Percentiles rank a stretch among this genome's conserved stretches.
Conservation (phyloP, 2,329 filamentous ascomycete genomes). For the Aureobasidium sp. region DNA sequence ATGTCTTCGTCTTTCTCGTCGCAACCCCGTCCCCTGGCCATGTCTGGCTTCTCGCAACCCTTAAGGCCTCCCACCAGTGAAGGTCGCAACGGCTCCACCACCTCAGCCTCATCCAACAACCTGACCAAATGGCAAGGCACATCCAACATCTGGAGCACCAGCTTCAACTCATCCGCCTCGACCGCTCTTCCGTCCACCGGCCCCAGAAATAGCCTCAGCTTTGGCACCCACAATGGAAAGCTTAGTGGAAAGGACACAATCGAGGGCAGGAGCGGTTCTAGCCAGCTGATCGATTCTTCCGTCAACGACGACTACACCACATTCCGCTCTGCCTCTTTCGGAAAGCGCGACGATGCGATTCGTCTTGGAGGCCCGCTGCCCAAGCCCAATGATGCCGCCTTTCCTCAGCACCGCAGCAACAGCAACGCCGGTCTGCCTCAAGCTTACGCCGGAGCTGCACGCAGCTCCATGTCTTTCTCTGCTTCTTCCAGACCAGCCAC, state of each 20-base stretch:
- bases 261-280: conserved; percentile 59
- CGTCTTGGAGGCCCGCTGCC: conserved; percentile 21
- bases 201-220: not conserved
- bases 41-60: conserved; percentile 3
- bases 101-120: conserved; percentile 1
- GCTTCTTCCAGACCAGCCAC: conserved; percentile 18
- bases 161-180: not conserved
- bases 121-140: conserved; percentile 7
- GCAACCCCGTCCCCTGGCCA: not conserved
- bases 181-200: not conserved
- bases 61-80: conserved; percentile 11
- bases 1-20: conserved; percentile 13
- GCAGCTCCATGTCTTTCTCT: conserved; percentile 22
- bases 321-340: conserved; percentile 32
- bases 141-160: conserved; percentile 9
- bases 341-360: conserved; percentile 32
- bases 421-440: conserved; percentile 31
- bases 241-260: conserved; percentile 26
- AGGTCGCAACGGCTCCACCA: not conserved
- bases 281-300: conserved; percentile 61
- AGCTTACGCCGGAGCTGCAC: conserved; percentile 27
- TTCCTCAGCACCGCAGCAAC: conserved; percentile 32
- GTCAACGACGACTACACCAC: conserved; percentile 59
- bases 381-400: conserved; percentile 21
- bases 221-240: not conserved